Base-by-base conservation (phyloP, 106 monocot genomes). In the Narthecium ossifragum region DNA sequence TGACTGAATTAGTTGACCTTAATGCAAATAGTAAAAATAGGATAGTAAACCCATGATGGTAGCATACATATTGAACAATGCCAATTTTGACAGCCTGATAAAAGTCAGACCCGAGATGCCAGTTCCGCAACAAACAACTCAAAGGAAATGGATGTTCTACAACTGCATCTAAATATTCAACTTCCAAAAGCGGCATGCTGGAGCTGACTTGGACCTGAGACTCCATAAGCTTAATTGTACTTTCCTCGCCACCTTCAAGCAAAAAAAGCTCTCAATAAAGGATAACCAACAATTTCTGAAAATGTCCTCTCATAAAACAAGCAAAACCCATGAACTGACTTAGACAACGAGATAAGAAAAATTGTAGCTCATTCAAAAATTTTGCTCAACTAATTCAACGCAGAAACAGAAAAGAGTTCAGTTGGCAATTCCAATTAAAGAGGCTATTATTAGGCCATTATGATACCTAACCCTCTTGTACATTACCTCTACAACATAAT, bases 61-160 rank as follows among this genome's bases (percentile, higher is more conserved):
- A 41, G 75, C 82, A 39, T 88, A 99, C 98, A 81, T 99, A 99
- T 70, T 99, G 98, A 56, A 99, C 98, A 66, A 91, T 99, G 46
- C 98, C 98, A 75, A 99, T 82, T 65, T 99, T 99, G 28, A 99
- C 91, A 53, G 91, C 78, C 27, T 99, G 73, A 69, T 99, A 99
- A 63, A 99, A 99, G 29, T 91, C 78, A 26, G 84, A 59, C 67
- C 98, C 98, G 51, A 85, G 78, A 54, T 81, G 71, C 98, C 98
- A 99, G n/a, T 71, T 66, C 51, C 57, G 82, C 66, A 91, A 34
- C 10, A 87, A 76, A 54, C 77, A 88, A 70, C 75, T 99, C 53
- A 99, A 66, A 53, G 98, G 98, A 77, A 99, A 99, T 34, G 91
- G 98, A 79, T 99, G 98, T 41, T 74, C 77, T 21, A 99, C 69